These are phyloP conservation scores for Hypoxylon subgilvum DNA, from an alignment of 495 filamentous ascomycete genomes.

Conservation along the genomic window DNA sequence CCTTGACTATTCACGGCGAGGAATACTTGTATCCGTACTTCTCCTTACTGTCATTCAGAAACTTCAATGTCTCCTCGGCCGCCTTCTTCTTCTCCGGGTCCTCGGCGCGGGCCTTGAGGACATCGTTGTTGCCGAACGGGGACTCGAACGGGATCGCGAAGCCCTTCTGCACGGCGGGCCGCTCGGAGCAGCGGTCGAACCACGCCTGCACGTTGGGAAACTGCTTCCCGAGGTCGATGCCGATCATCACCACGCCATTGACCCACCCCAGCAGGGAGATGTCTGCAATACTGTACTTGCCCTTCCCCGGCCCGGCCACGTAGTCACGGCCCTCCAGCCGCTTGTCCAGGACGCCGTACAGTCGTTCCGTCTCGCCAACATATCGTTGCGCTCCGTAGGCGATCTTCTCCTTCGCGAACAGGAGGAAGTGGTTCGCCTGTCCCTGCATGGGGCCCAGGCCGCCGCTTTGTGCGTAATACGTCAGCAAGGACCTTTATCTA, in stretches of 20 bases:
- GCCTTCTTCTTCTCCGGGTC: conserved; percentile 39
- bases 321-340: conserved; percentile 66
- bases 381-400: conserved; percentile 80
- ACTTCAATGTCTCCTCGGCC: conserved; percentile 22
- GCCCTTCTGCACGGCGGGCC: conserved; percentile 73
- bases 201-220: conserved; percentile 75
- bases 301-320: conserved; percentile 63
- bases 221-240: conserved; percentile 68
- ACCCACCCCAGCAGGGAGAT: conserved; percentile 75
- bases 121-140: conserved; percentile 6
- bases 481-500: not conserved
- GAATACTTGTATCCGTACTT: conserved; percentile 49
- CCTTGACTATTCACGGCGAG: conserved; percentile 38
- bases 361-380: conserved; percentile 74
- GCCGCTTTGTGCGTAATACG: conserved; percentile 41
- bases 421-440: conserved; percentile 84
- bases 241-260: conserved; percentile 52
- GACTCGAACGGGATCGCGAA: conserved; percentile 62
- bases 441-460: conserved; percentile 87
- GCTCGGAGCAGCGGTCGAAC: conserved; percentile 61
- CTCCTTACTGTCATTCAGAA: conserved; percentile 43
- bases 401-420: conserved; percentile 77
- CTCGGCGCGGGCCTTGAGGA: conserved; percentile 10
- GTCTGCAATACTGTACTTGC: conserved; percentile 80
- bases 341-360: conserved; percentile 76